Conservation (phyloP, 2,329 filamentous ascomycete species). For the Aspergillus sp. region DNA sequence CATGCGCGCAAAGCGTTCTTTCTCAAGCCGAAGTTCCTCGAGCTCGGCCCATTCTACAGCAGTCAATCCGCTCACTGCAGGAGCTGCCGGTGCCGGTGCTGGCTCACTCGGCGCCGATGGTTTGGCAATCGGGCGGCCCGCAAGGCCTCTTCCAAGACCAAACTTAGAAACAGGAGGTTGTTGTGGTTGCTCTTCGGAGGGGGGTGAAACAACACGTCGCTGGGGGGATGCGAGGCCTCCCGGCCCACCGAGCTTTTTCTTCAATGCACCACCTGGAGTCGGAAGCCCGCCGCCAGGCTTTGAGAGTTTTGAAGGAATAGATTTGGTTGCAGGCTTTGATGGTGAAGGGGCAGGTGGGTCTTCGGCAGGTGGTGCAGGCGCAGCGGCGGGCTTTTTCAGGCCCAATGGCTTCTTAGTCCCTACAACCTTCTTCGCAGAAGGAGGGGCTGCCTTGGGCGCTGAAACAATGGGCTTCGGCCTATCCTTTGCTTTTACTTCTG, state of each 20-base stretch:
- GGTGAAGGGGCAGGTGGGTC: constrained; percentile 55
- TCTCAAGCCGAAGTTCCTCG: constrained; percentile 80
- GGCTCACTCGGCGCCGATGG: constrained; percentile 52
- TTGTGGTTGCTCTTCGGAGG: constrained; percentile 45
- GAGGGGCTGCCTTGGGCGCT: constrained; percentile 57
- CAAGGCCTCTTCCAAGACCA: constrained; percentile 73
- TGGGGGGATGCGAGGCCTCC: constrained; percentile 43
- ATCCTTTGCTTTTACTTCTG: constrained; percentile 84
- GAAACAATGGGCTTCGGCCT: constrained; percentile 76
- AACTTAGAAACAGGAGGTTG: constrained; percentile 52
- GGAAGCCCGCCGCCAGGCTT: constrained; percentile 43
- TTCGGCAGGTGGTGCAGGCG: constrained; percentile 51
- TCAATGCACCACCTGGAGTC: constrained; percentile 43
- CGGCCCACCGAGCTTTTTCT: constrained; percentile 46
- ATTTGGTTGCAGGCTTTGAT: constrained; percentile 41
- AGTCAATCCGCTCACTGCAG: constrained; percentile 65
- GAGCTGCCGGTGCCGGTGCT: constrained; percentile 53
- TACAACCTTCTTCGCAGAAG: constrained; percentile 56
- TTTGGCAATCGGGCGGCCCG: constrained; percentile 81
- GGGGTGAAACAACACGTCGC: constrained; percentile 46
- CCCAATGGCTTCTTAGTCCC: constrained; percentile 54
- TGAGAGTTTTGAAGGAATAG: constrained; percentile 46
- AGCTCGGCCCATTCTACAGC: constrained; percentile 88
- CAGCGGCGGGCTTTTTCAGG: constrained; percentile 50
- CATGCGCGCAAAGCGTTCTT: constrained; percentile 72